These are phyloP conservation scores for Xylariaceae sp. DNA, from an alignment of 2,329 filamentous ascomycete species.

Conservation along the genomic window DNA sequence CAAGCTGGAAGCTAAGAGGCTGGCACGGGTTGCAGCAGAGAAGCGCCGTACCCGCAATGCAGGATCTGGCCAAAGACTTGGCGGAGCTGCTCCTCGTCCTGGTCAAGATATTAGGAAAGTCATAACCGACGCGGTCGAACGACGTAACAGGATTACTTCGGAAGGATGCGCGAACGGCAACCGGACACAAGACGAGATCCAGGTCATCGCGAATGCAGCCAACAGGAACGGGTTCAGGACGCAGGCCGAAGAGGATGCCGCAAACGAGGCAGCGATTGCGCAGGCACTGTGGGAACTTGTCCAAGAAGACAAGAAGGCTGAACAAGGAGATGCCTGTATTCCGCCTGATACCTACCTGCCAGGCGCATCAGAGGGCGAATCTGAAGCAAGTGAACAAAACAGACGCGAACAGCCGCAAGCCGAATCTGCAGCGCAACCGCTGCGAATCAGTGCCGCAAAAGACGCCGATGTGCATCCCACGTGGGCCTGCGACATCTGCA, in stretches of 20 bases:
- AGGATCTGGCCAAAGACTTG: slow-evolving; percentile 68
- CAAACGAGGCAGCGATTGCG: slow-evolving; percentile 81
- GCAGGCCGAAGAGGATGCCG: slow-evolving; percentile 80
- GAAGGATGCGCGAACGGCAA: slow-evolving; percentile 73
- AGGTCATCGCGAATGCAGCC: slow-evolving; percentile 58
- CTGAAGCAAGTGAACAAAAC: background rate
- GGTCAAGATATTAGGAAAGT: slow-evolving; percentile 67
- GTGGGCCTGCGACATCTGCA: slow-evolving; percentile 55
- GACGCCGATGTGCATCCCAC: slow-evolving; percentile 9
- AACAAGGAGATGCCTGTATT: slow-evolving; percentile 52
- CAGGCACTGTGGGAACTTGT: slow-evolving; percentile 83
- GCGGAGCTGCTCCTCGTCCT: slow-evolving; percentile 50
- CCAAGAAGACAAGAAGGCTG: slow-evolving; percentile 65
- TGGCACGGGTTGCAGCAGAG: slow-evolving; percentile 71
- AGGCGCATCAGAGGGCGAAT: background rate
- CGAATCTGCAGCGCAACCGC: slow-evolving; percentile 4
- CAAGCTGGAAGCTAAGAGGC: slow-evolving; percentile 66
- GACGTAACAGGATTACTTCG: slow-evolving; percentile 57
- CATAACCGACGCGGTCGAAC: slow-evolving; percentile 67
- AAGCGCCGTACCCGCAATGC: slow-evolving; percentile 55
- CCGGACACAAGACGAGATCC: slow-evolving; percentile 61
- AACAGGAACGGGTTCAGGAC: slow-evolving; percentile 74
- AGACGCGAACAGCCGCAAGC: background rate
- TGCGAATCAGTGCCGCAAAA: slow-evolving; percentile 2
- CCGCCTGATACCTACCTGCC: slow-evolving; percentile 33